Evolutionary conservation across 345 rosid genomes (phyloP).

Genomic region (Rhizophora mangle): DNA sequence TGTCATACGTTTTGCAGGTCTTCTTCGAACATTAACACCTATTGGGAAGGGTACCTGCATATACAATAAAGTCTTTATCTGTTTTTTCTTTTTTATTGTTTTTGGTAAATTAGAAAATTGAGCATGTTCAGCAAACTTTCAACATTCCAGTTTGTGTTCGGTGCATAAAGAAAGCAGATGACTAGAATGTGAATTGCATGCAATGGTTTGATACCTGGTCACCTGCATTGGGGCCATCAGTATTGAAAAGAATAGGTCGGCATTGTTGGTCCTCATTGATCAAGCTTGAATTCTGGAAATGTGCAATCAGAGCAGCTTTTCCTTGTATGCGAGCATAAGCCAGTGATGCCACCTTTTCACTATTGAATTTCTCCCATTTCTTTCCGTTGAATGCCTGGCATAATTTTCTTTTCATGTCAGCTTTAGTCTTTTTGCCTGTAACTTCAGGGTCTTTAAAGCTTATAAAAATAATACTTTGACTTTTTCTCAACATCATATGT

Average conservation of each 20-base stretch:
- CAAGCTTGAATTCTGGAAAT: slow-evolving; percentile 80
- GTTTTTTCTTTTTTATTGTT: background rate
- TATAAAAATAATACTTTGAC: background rate
- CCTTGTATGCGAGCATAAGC: slow-evolving; percentile 83
- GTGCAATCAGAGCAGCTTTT: slow-evolving; percentile 63
- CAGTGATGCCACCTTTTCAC: slow-evolving; percentile 69
- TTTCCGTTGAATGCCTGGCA: slow-evolving; percentile 64
- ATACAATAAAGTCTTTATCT: background rate
- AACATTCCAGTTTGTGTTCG: background rate
- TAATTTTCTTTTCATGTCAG: slow-evolving; percentile 10
- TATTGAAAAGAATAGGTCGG: slow-evolving; percentile 67
- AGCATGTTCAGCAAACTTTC: background rate
- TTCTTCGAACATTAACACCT: slow-evolving; percentile 50
- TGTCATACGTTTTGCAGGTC: slow-evolving; percentile 41
- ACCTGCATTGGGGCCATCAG: slow-evolving; percentile 70
- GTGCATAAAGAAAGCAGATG: background rate
- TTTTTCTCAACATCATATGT: background rate
- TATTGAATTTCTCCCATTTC: slow-evolving; percentile 86
- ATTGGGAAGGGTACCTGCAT: slow-evolving; percentile 61
- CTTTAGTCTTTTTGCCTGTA: background rate
- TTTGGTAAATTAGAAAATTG: background rate
- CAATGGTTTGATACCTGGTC: slow-evolving; percentile 49
- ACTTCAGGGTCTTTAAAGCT: background rate
- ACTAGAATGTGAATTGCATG: background rate
- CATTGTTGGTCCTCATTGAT: slow-evolving; percentile 79